phyloP scores from a whole-genome alignment of 106 monocot species.

The Xerophyta viscosa region DNA sequence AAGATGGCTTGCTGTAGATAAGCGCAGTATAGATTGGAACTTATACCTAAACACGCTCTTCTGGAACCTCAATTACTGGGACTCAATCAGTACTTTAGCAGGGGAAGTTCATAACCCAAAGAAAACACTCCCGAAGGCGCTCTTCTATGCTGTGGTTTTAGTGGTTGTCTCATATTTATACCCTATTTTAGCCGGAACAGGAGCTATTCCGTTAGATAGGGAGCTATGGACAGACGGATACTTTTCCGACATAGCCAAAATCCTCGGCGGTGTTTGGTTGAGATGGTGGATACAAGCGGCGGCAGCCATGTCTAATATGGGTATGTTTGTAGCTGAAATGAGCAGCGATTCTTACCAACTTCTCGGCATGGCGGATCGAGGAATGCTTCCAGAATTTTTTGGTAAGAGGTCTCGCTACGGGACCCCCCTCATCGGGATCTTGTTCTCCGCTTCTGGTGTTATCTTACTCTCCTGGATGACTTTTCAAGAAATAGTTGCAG shows the following conservation, averaged over 20 bases:
- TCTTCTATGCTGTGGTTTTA: slow-evolving; percentile 47
- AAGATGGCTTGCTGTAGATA: slow-evolving; percentile 34
- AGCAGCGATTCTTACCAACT: slow-evolving; percentile 76
- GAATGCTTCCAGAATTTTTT: slow-evolving; percentile 68
- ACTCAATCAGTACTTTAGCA: slow-evolving; percentile 58
- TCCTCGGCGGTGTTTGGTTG: slow-evolving; percentile 51
- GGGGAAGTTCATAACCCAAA: slow-evolving; percentile 63
- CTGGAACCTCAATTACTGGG: slow-evolving; percentile 84
- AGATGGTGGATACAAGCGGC: slow-evolving; percentile 54
- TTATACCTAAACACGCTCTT: slow-evolving; percentile 67
- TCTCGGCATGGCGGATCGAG: slow-evolving; percentile 76
- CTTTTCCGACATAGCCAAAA: slow-evolving; percentile 52
- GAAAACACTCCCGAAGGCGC: slow-evolving; percentile 57
- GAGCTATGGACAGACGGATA: slow-evolving; percentile 60
- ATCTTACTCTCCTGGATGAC: slow-evolving; percentile 64
- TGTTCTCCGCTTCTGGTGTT: slow-evolving; percentile 74
- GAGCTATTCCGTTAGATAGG: slow-evolving; percentile 35
- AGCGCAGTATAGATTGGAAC: slow-evolving; percentile 36
- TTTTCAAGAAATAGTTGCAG: slow-evolving; percentile 74
- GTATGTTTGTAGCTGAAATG: slow-evolving; percentile 77
- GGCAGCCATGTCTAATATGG: slow-evolving; percentile 58
- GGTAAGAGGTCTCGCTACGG: slow-evolving; percentile 41
- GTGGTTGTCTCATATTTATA: slow-evolving; percentile 49
- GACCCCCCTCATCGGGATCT: slow-evolving; percentile 52
- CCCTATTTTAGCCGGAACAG: slow-evolving; percentile 48